Percentiles rank a stretch among this genome's conserved stretches.
These are phyloP conservation scores for Lepiota brunneoincarnata DNA, from an alignment of 768 basidiomycete genomes.

Conservation along the genomic window DNA sequence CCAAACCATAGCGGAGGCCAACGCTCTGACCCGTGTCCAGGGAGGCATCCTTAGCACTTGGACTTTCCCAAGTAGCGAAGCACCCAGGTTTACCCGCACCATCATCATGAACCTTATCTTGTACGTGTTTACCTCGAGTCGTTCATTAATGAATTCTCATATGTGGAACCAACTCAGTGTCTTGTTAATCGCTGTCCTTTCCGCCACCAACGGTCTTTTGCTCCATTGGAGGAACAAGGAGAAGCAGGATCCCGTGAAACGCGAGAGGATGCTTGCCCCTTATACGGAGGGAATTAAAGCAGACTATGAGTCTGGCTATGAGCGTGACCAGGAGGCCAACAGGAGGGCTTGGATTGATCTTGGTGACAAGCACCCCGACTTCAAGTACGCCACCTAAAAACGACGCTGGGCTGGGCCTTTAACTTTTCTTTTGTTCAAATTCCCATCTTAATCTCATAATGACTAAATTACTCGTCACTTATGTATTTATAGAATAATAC, in stretches of 20 bases:
- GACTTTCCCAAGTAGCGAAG: conserved; percentile 6
- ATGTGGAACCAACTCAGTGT: background rate
- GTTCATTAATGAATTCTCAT: background rate
- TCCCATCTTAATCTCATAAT: no score
- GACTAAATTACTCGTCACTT: no score
- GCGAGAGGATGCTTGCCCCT: conserved; percentile 27
- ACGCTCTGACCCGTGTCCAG: background rate
- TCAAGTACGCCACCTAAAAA: conserved; percentile 2
- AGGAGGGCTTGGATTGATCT: conserved; percentile 9
- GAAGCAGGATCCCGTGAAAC: conserved; percentile 18
- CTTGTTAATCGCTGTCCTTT: conserved; percentile 20
- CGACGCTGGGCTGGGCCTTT: background rate
- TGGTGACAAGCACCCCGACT: conserved; percentile 14
- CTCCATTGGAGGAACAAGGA: conserved; percentile 25
- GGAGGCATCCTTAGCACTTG: conserved; percentile 12
- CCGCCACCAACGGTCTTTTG: conserved; percentile 23
- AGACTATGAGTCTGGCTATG: conserved; percentile 10
- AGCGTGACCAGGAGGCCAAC: conserved; percentile 1
- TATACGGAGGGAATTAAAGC: conserved; percentile 16
- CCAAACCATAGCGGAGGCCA: background rate
- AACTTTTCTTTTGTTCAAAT: no score
- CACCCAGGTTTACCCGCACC: conserved; percentile 7
- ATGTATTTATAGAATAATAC: no score
- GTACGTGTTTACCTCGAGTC: background rate
- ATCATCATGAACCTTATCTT: conserved; percentile 7